Conservation (phyloP, 345 rosid genomes). For the Eucalyptus globulus region DNA sequence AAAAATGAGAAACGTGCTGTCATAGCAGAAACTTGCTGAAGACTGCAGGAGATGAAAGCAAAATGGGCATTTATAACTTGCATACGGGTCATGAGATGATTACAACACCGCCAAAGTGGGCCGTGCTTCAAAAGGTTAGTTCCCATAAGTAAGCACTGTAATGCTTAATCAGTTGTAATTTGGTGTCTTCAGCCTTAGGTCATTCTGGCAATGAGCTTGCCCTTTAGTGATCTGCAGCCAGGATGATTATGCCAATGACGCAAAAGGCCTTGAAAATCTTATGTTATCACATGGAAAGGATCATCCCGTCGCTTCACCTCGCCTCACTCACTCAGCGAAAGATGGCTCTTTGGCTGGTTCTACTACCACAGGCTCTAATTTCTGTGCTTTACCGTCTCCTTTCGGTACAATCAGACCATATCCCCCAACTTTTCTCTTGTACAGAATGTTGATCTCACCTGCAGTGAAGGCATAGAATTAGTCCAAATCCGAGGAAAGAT, state of each 20-base stretch:
- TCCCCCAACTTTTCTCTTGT: constrained; percentile 83
- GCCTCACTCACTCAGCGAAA: constrained; percentile 14
- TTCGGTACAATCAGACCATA: constrained; percentile 85
- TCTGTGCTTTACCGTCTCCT: constrained; percentile 41
- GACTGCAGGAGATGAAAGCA: background rate
- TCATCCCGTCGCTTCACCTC: background rate
- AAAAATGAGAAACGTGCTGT: background rate
- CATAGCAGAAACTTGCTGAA: background rate
- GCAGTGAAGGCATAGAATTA: background rate
- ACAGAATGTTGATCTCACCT: constrained; percentile 87
- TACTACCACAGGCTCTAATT: constrained; percentile 44
- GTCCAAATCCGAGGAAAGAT: background rate
- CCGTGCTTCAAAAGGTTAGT: background rate
- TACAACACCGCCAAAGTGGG: background rate
- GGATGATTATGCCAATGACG: background rate
- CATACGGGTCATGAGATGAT: background rate
- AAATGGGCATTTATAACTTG: background rate
- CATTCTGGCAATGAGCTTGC: background rate
- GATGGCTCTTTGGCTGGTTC: constrained; percentile 48
- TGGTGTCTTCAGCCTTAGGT: background rate
- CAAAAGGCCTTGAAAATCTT: background rate
- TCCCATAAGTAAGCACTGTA: background rate
- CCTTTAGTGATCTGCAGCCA: background rate
- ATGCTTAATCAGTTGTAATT: background rate
- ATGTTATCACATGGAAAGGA: background rate